These are phyloP conservation scores for Rhytidhysteron rufulum DNA, from an alignment of 2,329 filamentous ascomycete genomes.

Conservation along the genomic window DNA sequence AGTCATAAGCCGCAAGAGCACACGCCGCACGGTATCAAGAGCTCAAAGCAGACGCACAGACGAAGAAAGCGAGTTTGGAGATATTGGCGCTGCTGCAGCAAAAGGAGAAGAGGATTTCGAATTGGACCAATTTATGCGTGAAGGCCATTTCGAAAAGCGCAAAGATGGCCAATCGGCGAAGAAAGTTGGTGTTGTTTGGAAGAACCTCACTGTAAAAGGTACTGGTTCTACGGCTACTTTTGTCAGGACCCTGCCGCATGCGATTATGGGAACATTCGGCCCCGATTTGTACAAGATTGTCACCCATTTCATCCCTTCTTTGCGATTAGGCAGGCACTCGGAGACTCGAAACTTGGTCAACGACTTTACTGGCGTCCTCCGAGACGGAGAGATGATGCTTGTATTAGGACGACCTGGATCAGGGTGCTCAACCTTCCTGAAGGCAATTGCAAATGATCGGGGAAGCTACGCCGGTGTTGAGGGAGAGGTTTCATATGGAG, in stretches of 20 bases:
- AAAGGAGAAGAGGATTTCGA: slow-evolving; percentile 62
- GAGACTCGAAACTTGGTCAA: not conserved
- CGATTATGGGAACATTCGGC: slow-evolving; percentile 73
- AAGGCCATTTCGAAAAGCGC: slow-evolving; percentile 72
- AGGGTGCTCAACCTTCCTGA: slow-evolving; percentile 74
- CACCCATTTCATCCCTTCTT: not conserved
- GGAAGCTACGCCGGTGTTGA: slow-evolving; percentile 62
- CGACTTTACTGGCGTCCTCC: slow-evolving; percentile 64
- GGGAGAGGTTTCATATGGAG: slow-evolving; percentile 69
- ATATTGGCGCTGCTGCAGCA: slow-evolving; percentile 26
- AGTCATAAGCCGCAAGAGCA: slow-evolving; percentile 26
- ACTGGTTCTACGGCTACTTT: slow-evolving; percentile 63
- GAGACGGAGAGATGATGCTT: slow-evolving; percentile 68
- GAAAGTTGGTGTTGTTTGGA: slow-evolving; percentile 74
- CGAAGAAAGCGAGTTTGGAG: slow-evolving; percentile 18
- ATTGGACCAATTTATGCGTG: slow-evolving; percentile 65
- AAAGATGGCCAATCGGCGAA: slow-evolving; percentile 66
- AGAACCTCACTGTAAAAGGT: slow-evolving; percentile 71
- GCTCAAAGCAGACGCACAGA: slow-evolving; percentile 5
- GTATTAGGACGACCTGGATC: slow-evolving; percentile 70
- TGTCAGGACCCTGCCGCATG: slow-evolving; percentile 69
- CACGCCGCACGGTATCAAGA: slow-evolving; percentile 10
- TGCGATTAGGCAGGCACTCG: not conserved
- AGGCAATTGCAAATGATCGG: slow-evolving; percentile 68
- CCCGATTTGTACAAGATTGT: slow-evolving; percentile 65